phyloP scores from a whole-genome alignment of 2,329 filamentous ascomycete genomes.

The Huntiella omanensis region DNA sequence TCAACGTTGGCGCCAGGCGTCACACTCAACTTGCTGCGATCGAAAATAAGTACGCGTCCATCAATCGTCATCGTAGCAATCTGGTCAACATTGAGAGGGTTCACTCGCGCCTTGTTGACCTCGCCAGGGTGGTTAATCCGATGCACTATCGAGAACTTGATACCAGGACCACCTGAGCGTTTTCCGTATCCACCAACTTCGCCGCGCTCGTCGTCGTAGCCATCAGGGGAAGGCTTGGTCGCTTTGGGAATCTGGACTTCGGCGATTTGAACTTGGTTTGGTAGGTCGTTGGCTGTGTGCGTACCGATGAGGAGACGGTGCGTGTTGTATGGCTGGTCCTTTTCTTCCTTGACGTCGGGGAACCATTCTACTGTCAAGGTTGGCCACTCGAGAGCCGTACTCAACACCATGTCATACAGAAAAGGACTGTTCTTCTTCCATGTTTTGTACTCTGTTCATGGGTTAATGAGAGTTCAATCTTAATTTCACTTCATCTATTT shows the following conservation, averaged over 20 bases:
- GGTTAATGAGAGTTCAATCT: slow-evolving; percentile 10
- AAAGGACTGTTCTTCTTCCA: slow-evolving; percentile 99
- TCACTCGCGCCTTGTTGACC: slow-evolving; percentile 96
- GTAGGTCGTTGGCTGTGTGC: slow-evolving; percentile 69
- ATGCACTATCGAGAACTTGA: slow-evolving; percentile 85
- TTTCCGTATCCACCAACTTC: slow-evolving; percentile 89
- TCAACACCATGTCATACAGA: slow-evolving; percentile 92
- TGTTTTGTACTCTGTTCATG: slow-evolving; percentile 73
- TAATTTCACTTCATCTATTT: not conserved
- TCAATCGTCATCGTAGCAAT: slow-evolving; percentile 86
- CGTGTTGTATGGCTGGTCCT: slow-evolving; percentile 69
- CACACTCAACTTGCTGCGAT: slow-evolving; percentile 81
- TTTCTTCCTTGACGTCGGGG: slow-evolving; percentile 74
- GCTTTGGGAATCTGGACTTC: slow-evolving; percentile 82
- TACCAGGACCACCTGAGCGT: slow-evolving; percentile 45
- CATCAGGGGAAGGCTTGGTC: slow-evolving; percentile 50
- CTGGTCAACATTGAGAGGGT: slow-evolving; percentile 91
- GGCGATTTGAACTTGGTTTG: slow-evolving; percentile 89
- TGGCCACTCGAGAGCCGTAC: slow-evolving; percentile 90
- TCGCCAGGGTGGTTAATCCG: slow-evolving; percentile 93
- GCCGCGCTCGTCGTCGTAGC: slow-evolving; percentile 80
- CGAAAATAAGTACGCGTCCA: slow-evolving; percentile 78
- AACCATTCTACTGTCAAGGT: slow-evolving; percentile 97
- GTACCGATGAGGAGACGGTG: slow-evolving; percentile 88
- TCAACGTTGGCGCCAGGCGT: slow-evolving; percentile 56